Conservation (phyloP, 768 basidiomycete species). For the Gloeophyllum trabeum region DNA sequence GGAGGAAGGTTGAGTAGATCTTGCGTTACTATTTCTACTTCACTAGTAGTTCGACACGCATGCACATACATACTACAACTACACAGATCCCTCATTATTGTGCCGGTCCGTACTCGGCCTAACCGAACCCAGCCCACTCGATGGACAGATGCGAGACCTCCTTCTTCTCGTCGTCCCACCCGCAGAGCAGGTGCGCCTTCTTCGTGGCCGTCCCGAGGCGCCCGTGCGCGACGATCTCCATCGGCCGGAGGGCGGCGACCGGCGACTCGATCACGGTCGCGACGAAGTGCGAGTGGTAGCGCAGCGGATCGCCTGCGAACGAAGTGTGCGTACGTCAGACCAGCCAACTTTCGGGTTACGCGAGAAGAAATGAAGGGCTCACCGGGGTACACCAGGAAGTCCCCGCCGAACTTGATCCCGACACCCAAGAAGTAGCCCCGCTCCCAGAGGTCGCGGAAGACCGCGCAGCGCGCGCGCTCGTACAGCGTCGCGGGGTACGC, state of each 20-base stretch:
- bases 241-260: conserved; percentile 51
- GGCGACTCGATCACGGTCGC: conserved; percentile 70
- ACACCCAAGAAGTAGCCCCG: conserved; percentile 82
- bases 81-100: no score
- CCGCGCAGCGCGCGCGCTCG: conserved; percentile 68
- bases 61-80: no score
- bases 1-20: no score
- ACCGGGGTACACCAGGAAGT: conserved; percentile 96
- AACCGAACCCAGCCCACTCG: conserved; percentile 90
- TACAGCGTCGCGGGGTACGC: conserved; percentile 50
- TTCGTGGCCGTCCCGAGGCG: conserved; percentile 94
- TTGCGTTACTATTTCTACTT: no score
- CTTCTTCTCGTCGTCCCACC: conserved; percentile 67
- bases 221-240: conserved; percentile 95
- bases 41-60: no score
- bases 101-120: not conserved
- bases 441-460: conserved; percentile 74
- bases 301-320: conserved; percentile 75
- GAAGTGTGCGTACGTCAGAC: not conserved
- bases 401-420: conserved; percentile 91
- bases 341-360: not conserved
- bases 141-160: conserved; percentile 68
- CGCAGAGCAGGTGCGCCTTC: conserved; percentile 87
- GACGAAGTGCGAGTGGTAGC: conserved; percentile 96
- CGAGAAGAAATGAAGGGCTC: conserved; percentile 17